Conservation (phyloP, 2,329 filamentous ascomycete genomes). For the Gnomoniopsis sp. region DNA sequence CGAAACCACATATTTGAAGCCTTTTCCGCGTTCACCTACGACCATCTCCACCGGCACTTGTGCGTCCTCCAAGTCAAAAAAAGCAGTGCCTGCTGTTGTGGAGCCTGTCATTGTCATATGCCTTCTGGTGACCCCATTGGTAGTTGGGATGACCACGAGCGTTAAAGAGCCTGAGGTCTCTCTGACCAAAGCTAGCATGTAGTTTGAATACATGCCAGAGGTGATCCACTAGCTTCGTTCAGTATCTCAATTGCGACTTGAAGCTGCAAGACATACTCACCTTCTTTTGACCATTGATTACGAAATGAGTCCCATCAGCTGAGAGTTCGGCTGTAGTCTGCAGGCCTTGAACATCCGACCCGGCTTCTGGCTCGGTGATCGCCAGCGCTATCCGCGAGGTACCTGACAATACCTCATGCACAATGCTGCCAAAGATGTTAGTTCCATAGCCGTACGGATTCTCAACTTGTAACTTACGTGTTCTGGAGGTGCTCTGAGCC, state of each 20-base stretch:
- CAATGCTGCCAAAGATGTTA: no score
- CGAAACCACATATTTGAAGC: conserved; percentile 34
- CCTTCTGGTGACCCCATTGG: conserved; percentile 44
- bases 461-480: no score
- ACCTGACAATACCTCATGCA: no score
- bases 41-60: conserved; percentile 46
- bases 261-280: no score
- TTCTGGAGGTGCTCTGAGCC: no score
- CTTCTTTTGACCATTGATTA: conserved; percentile 60
- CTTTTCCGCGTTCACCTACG: conserved; percentile 46
- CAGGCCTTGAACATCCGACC: conserved; percentile 17
- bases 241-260: no score
- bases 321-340: conserved; percentile 14
- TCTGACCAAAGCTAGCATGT: no score
- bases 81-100: conserved; percentile 54
- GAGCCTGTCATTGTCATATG: conserved; percentile 59
- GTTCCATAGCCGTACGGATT: no score
- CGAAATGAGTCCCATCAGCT: conserved; percentile 33
- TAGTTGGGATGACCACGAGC: conserved; percentile 48
- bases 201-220: no score
- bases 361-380: conserved; percentile 20
- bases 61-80: conserved; percentile 49
- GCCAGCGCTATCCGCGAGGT: no score
- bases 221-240: no score
- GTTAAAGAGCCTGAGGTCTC: no score